Evolutionary conservation across 1,284 basidiomycete genomes (phyloP), one percentile per base, ranked within the genome.

Genomic region (Cryptococcus floricola): DNA sequence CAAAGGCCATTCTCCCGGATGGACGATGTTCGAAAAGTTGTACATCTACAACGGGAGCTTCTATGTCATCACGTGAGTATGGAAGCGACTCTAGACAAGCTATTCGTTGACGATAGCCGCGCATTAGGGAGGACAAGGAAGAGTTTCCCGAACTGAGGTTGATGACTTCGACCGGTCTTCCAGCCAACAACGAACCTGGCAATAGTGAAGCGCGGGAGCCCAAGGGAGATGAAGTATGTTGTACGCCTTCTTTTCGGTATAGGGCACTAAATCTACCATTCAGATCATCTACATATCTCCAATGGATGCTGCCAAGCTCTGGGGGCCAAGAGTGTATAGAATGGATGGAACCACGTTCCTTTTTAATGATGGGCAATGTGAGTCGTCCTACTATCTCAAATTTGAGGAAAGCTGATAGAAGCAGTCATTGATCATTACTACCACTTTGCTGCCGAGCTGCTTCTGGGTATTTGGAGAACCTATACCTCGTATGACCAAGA

Each of bases 1-100:
- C 39, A 61, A 61, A 27, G 76, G 61, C 2, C 71, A 76, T 66
- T 55, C 66, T 38, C 65, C 74, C 1, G 76, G 76, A 1, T 77
- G 74, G 74, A 76, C 74, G 5, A 50, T 77, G 44, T 69, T 74
- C 49, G 74, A 77, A 39, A 67, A 66, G 54, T 50, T 75, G 13
- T 90, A 90, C 79, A 85, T 90, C 81, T 84, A 82, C 48, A 85
- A 88, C 63, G 88, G 87, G 12, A 87, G 86, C 0, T 76, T 91
- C 31, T 84, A 82, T 69, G 81, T 89, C 60, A 77, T 84, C 59
- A 84, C 80, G 57, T 81, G 76, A 50, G 77, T 78, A 23, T 10
- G 5, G 27, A 12, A 12, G 25, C 39, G 10, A 9, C 8, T 39
- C 5, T 25, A 28, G 38, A 42, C 13, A 7, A 14, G 13, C 13